Conservation (phyloP, 2,329 filamentous ascomycete species). For the Tolypocladium tundrense region DNA sequence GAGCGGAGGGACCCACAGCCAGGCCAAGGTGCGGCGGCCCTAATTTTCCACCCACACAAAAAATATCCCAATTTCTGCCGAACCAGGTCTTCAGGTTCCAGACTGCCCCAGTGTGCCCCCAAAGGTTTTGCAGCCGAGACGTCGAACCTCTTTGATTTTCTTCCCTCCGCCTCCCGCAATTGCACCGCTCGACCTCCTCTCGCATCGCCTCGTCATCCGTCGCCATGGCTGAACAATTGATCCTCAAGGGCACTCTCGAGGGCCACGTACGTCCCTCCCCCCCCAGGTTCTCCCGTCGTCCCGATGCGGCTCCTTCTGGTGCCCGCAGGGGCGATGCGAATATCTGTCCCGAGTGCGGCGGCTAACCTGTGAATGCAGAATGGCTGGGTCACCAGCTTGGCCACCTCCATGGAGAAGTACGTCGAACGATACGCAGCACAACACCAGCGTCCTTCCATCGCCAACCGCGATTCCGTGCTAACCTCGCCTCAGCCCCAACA, state of each 20-base stretch:
- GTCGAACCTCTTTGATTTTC: constrained; percentile 15
- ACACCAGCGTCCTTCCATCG: neutral
- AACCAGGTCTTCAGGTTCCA: constrained; percentile 7
- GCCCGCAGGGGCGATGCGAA: neutral
- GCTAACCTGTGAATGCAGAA: constrained; percentile 39
- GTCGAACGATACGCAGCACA: constrained; percentile 17
- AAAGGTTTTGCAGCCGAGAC: constrained; percentile 15
- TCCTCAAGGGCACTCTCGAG: constrained; percentile 94
- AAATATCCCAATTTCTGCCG: constrained; percentile 29
- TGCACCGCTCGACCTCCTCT: constrained; percentile 15
- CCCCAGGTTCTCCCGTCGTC: constrained; percentile 4
- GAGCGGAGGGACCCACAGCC: neutral
- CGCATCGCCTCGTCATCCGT: constrained; percentile 32
- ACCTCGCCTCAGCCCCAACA: constrained; percentile 66
- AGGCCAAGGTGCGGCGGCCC: constrained; percentile 23
- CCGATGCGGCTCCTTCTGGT: constrained; percentile 2
- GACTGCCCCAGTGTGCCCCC: constrained; percentile 6
- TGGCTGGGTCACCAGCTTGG: constrained; percentile 98
- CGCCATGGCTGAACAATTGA: constrained; percentile 83
- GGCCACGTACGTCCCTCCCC: constrained; percentile 63
- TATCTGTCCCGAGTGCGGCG: neutral
- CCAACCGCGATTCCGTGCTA: constrained; percentile 5
- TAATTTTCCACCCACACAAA: constrained; percentile 45
- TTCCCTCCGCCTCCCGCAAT: constrained; percentile 24
- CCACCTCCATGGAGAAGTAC: constrained; percentile 98